Evolutionary conservation across 345 rosid species (phyloP), one percentile per base, ranked within the genome.

Genomic region (Brassica rapa): DNA sequence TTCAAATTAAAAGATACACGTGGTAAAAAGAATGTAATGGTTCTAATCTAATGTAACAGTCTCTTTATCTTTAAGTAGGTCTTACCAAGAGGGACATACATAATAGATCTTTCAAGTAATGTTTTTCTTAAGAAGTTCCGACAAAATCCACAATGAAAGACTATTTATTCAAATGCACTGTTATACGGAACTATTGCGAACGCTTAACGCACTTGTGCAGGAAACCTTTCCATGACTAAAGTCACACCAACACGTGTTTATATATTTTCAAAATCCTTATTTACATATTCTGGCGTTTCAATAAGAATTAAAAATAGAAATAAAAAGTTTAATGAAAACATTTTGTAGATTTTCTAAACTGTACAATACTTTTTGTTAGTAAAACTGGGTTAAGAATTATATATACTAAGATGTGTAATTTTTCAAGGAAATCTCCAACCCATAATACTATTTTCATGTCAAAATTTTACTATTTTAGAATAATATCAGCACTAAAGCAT

Each of bases 21-120:
- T 51, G 56, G 15, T n/a, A n/a, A 51, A 49, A 51, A 51, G 55
- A 51, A 51, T 51, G 56, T 6, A 51, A 51, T 51, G 56, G 56
- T n/a, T 51, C 56, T 51, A n/a, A 51, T 51, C 56, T n/a, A 51
- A 51, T n/a, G 56, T 51, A 51, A 51, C 56, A 51, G 56, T 51
- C 56, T 7, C 6, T 51, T n/a, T 49, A 49, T 51, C 21, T 51
- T 51, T 19, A 51, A 51, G 56, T 51, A n/a, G 56, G 56, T 51
- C 56, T 51, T n/a, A n/a, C 56, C 21, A 51, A 51, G 15, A 51
- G 56, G 16, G 53, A 11, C 56, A n/a, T 2, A 14, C 55, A 46
- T 51, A 51, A 51, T n/a, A 51, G 43, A 37, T 37, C 43, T 37
- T 37, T 51, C 56, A 51, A 51, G 56, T 51, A n/a, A 2, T 51